These are phyloP conservation scores for Nitzschia palea DNA, from an alignment of 108 stramenopile species.

Conservation along the genomic window DNA sequence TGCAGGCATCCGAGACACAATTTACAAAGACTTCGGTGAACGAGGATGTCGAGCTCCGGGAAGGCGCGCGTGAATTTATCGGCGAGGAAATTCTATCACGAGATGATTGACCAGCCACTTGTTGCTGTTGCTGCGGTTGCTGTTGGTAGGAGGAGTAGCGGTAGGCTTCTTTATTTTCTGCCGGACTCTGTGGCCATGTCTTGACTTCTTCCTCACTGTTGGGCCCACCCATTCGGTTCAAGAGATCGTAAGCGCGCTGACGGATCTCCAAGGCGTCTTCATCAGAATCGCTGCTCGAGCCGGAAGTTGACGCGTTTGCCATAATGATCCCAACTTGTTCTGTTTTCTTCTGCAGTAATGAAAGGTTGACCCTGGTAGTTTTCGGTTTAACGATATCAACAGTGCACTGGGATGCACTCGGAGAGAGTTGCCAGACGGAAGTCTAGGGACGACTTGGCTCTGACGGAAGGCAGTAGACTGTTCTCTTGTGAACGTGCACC, in stretches of 20 bases:
- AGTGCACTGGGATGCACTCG: no score
- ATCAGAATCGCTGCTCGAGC: background rate
- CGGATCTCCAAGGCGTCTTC: constrained; percentile 20
- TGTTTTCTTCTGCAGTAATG: no score
- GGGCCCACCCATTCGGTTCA: constrained; percentile 15
- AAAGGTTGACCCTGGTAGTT: no score
- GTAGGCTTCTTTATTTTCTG: background rate
- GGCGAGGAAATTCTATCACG: background rate
- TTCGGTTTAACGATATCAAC: no score
- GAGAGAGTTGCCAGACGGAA: no score
- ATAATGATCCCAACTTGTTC: no score
- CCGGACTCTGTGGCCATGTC: constrained; percentile 19
- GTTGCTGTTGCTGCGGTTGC: constrained; percentile 4
- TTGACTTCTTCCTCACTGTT: background rate
- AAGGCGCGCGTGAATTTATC: background rate
- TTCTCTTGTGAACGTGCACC: no score
- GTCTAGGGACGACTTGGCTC: no score
- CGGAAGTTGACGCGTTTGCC: background rate
- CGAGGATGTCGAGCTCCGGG: background rate
- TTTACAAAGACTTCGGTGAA: constrained; percentile 18
- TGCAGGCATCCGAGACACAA: constrained; percentile 33
- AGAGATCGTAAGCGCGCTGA: constrained; percentile 24
- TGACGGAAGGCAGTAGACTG: no score
- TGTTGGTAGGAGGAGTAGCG: background rate
- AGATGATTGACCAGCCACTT: constrained; percentile 19